These are phyloP conservation scores for Pseudogymnoascus sp. DNA, from an alignment of 2,329 filamentous ascomycete genomes.

Conservation along the genomic window DNA sequence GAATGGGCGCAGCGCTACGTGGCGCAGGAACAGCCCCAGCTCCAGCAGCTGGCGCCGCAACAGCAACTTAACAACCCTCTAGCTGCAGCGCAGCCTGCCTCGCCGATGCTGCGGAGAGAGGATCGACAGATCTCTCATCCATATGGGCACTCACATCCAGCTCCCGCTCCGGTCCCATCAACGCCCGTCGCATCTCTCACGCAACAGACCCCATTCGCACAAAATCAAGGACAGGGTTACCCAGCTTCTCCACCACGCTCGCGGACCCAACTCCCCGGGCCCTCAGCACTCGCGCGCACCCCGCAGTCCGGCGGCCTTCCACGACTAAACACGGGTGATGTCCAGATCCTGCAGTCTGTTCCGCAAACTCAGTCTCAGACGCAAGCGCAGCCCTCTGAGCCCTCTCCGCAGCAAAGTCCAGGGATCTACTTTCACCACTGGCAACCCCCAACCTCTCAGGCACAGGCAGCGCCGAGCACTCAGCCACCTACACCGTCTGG, in stretches of 20 bases:
- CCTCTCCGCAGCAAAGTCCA: conserved; percentile 8
- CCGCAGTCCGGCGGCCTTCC: conserved; percentile 30
- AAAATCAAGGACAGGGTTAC: conserved; percentile 23
- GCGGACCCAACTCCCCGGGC: conserved; percentile 21
- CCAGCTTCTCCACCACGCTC: conserved; percentile 28
- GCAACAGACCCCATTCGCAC: conserved; percentile 10
- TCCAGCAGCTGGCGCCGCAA: conserved; percentile 36
- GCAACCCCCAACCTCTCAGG: conserved; percentile 68
- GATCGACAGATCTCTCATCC: conserved; percentile 31
- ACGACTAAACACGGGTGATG: conserved; percentile 35
- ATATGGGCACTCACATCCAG: conserved; percentile 20
- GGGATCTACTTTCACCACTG: conserved; percentile 83
- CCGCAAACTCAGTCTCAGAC: conserved; percentile 11
- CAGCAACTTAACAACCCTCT: conserved; percentile 14
- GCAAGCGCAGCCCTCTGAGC: conserved; percentile 22
- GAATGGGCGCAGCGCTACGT: conserved; percentile 64
- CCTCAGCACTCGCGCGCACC: conserved; percentile 21
- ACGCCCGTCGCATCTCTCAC: conserved; percentile 21
- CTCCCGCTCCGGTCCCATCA: conserved; percentile 24
- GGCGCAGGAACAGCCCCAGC: conserved; percentile 43
- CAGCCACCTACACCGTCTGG: conserved; percentile 68
- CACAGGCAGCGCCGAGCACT: conserved; percentile 45
- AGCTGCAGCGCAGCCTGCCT: conserved; percentile 30
- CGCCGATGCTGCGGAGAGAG: conserved; percentile 49
- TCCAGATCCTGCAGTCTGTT: conserved; percentile 29